phyloP scores from a whole-genome alignment of 495 filamentous ascomycete species.

The Lentithecium fluviatile region DNA sequence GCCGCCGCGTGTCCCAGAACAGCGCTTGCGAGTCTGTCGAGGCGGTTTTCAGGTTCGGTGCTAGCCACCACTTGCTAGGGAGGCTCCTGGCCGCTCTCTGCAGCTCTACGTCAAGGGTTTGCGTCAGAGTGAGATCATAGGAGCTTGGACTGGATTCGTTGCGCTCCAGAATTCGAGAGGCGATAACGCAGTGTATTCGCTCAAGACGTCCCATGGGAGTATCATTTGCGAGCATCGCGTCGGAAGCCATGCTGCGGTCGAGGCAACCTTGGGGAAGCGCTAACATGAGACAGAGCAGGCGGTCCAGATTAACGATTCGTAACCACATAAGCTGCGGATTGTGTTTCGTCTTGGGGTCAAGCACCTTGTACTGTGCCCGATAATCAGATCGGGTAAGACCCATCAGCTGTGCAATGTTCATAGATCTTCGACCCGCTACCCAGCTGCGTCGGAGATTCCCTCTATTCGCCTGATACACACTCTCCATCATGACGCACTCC shows the following conservation, averaged over 20 bases:
- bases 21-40: slow-evolving; percentile 21
- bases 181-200: slow-evolving; percentile 39
- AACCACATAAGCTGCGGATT: slow-evolving; percentile 41
- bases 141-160: slow-evolving; percentile 14
- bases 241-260: slow-evolving; percentile 36
- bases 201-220: slow-evolving; percentile 37
- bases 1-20: slow-evolving; percentile 29
- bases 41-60: slow-evolving; percentile 36
- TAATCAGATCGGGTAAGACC: slow-evolving; percentile 20
- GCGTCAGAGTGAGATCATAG: slow-evolving; percentile 5
- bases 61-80: slow-evolving; percentile 30
- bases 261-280: slow-evolving; percentile 39
- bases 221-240: slow-evolving; percentile 29
- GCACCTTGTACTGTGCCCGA: slow-evolving; percentile 15
- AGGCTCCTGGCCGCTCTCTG: slow-evolving; percentile 35
- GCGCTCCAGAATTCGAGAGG: slow-evolving; percentile 35
- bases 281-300: slow-evolving; percentile 43
- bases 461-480: slow-evolving; percentile 13
- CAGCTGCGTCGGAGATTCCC: slow-evolving; percentile 26
- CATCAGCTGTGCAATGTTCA: slow-evolving; percentile 20
- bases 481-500: slow-evolving; percentile 23
- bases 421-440: slow-evolving; percentile 20
- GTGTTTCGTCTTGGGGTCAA: slow-evolving; percentile 14
- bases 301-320: slow-evolving; percentile 39
- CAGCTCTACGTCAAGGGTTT: slow-evolving; percentile 32